These are phyloP conservation scores for Arachis stenosperma DNA, from an alignment of 306 rosid genomes.

Conservation along the genomic window DNA sequence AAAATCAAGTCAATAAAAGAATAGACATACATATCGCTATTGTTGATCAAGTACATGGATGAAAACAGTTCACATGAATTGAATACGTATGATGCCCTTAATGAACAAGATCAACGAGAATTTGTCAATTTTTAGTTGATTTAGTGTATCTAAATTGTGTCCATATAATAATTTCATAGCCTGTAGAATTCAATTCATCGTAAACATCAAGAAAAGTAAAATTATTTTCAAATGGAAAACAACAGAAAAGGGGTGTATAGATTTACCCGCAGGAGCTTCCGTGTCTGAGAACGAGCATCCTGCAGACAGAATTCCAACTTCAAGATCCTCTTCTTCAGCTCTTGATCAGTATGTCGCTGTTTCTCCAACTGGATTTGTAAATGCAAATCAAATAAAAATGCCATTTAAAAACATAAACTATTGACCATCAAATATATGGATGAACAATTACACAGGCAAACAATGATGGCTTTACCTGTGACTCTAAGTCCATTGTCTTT, in stretches of 20 bases:
- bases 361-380: constrained; percentile 77
- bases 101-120: background rate
- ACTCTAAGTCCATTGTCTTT: constrained; percentile 88
- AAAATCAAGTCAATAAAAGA: background rate
- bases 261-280: constrained; percentile 93
- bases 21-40: background rate
- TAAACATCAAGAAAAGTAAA: background rate
- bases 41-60: background rate
- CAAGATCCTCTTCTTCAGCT: constrained; percentile 87
- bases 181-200: background rate
- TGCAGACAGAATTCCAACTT: constrained; percentile 93
- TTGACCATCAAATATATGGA: constrained; percentile 6
- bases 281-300: constrained; percentile 89
- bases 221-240: background rate
- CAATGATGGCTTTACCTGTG: constrained; percentile 66
- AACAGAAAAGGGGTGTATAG: background rate
- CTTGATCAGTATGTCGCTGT: constrained; percentile 91
- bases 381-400: background rate
- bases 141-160: background rate
- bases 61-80: background rate
- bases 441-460: constrained; percentile 7
- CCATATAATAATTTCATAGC: background rate
- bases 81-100: background rate
- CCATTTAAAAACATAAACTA: constrained; percentile 32
- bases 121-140: background rate